A percentile compares a stretch with the other conserved stretches of the same genome.
phyloP scores from a whole-genome alignment of 2,329 filamentous ascomycete species.

The Tolypocladium paradoxum region DNA sequence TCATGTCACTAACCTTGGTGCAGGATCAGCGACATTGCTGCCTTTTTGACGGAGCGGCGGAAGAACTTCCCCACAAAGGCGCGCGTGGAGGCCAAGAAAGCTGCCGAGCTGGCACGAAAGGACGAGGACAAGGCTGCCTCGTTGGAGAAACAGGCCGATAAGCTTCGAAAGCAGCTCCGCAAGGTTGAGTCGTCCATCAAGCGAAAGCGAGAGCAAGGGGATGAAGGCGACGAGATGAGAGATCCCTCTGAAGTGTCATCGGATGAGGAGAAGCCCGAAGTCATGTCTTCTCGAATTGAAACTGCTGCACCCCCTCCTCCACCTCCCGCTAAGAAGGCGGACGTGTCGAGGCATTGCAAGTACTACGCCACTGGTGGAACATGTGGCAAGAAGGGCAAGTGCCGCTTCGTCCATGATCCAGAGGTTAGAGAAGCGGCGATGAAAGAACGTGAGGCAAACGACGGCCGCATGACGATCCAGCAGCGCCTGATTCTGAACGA shows the following conservation, averaged over 20 bases:
- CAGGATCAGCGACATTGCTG: conserved; percentile 58
- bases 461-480: conserved; percentile 54
- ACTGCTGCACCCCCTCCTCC: conserved; percentile 21
- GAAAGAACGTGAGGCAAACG: conserved; percentile 52
- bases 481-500: conserved; percentile 57
- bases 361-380: conserved; percentile 59
- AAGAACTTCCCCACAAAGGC: conserved; percentile 71
- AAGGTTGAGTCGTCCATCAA: conserved; percentile 62
- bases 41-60: conserved; percentile 72
- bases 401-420: conserved; percentile 59
- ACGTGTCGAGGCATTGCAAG: conserved; percentile 57
- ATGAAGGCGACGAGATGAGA: conserved; percentile 57
- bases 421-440: conserved; percentile 52
- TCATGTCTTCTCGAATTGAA: conserved; percentile 37
- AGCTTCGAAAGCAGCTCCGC: conserved; percentile 52
- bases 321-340: conserved; percentile 43
- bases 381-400: conserved; percentile 66
- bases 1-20: not conserved
- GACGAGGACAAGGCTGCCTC: conserved; percentile 52
- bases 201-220: conserved; percentile 56
- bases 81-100: conserved; percentile 53
- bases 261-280: conserved; percentile 49
- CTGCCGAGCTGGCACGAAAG: conserved; percentile 30
- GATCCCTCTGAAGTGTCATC: conserved; percentile 40
- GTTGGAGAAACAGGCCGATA: conserved; percentile 49